Evolutionary conservation across 192 early-diverging fungal species (phyloP).

Genomic region (Coemansia asiatica): DNA sequence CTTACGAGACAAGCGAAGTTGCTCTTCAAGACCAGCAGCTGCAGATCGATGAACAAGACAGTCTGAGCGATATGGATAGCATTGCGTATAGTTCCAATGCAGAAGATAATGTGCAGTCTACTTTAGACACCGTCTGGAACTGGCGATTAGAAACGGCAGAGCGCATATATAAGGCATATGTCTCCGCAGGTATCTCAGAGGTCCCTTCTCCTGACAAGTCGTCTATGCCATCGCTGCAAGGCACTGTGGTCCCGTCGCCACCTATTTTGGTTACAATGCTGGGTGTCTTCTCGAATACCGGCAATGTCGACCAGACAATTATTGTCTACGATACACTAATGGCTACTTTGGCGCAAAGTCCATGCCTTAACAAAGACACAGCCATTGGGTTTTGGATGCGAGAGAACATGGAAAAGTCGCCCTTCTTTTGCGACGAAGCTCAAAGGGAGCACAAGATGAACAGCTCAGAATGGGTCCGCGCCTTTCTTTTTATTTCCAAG

Average conservation of each 20-base stretch:
- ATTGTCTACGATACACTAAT: constrained; percentile 37
- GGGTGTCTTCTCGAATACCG: constrained; percentile 16
- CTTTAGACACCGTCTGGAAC: neutral
- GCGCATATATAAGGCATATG: constrained; percentile 38
- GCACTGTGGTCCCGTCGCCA: constrained; percentile 34
- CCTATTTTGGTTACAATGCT: constrained; percentile 25
- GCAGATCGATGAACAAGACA: neutral
- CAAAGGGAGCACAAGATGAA: constrained; percentile 5
- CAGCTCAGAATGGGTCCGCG: constrained; percentile 10
- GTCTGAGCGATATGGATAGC: neutral
- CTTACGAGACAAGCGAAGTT: constrained; percentile 10
- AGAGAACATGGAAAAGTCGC: neutral
- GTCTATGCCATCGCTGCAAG: constrained; percentile 21
- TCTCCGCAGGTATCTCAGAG: constrained; percentile 38
- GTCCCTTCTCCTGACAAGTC: constrained; percentile 35
- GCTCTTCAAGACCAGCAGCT: neutral
- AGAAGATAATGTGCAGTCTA: neutral
- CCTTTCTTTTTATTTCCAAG: constrained; percentile 6
- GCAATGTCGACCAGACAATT: constrained; percentile 30
- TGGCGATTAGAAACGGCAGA: constrained; percentile 45
- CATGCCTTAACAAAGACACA: neutral
- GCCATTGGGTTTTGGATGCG: neutral
- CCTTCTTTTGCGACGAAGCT: neutral
- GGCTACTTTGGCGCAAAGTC: constrained; percentile 9
- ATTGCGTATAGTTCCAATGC: no score